A percentile compares a stretch with the other conserved stretches of the same genome.
These are phyloP conservation scores for Myxozyma vanderwaltii DNA, from an alignment of 805 yeast genomes.

Conservation along the genomic window DNA sequence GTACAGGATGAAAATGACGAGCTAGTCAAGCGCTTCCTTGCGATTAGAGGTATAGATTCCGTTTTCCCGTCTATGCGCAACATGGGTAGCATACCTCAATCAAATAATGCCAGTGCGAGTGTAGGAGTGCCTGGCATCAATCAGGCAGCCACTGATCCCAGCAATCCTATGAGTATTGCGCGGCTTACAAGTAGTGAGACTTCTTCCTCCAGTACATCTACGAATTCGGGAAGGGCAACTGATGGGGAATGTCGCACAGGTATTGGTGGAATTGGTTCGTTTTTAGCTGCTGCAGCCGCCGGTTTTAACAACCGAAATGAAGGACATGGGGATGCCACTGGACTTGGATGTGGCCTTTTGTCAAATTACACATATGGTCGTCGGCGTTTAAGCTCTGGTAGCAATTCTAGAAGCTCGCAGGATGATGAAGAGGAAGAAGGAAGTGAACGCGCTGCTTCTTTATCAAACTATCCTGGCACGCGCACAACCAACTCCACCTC, in stretches of 20 bases:
- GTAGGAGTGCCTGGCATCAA: not conserved
- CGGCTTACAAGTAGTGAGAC: slow-evolving; percentile 36
- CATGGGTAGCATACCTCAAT: not conserved
- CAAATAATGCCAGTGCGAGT: not conserved
- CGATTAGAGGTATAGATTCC: slow-evolving; percentile 11
- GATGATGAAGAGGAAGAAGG: slow-evolving; percentile 20
- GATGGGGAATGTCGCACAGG: not conserved
- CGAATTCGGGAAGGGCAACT: not conserved
- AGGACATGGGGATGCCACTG: not conserved
- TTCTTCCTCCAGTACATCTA: slow-evolving; percentile 14
- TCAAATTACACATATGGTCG: slow-evolving; percentile 1
- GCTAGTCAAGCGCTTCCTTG: slow-evolving; percentile 9
- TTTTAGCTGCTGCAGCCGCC: slow-evolving; percentile 14
- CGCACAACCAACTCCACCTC: not conserved
- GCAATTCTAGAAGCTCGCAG: not conserved
- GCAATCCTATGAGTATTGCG: slow-evolving; percentile 38
- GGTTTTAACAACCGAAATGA: not conserved
- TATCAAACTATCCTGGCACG: not conserved
- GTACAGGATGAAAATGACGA: not conserved
- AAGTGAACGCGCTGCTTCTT: not conserved
- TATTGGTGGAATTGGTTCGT: slow-evolving; percentile 8
- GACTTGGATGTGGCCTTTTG: not conserved
- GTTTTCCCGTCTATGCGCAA: slow-evolving; percentile 17
- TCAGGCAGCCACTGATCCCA: slow-evolving; percentile 8
- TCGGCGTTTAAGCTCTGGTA: not conserved